Base-by-base conservation (phyloP, 129 eudicot species). In the Tagetes erecta region DNA sequence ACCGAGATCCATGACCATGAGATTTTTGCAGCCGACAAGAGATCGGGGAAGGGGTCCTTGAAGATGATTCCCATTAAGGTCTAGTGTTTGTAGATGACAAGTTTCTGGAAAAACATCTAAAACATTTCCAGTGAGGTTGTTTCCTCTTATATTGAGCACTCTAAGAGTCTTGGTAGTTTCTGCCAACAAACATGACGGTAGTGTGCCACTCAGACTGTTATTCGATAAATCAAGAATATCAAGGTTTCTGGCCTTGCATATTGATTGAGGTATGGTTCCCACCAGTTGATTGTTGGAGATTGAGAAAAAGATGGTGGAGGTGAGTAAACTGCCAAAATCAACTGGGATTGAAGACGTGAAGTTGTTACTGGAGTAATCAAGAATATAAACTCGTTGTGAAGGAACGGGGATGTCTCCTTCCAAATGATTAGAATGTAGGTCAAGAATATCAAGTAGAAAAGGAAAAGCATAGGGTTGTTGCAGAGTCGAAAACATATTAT, bases 311-410 rank as follows among this genome's bases (percentile, higher is more conserved):
- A 14, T 5, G 20, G 88, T 64, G 8, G 42, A 70, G 0, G 55
- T 3, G 13, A 81, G 77, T 58, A 20, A 46, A 39, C 80, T 70
- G 6, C 91, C 89, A 42, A 87, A 79, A 20, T 70, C 60, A 27
- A 4, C 55, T 4, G 95, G 89, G 77, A 84, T 82, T 0, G 81
- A 5, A 1, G 80, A 55, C 50, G 47, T 71, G 50, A 91, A 91
- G 30, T 72, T 73, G 72, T 91, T 88, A 80, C 47, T 69, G 11
- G 97, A 91, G 86, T 73, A 85, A 71, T 87, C 89, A 58, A 87
- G 52, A 53, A 52, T 71, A 58, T 67, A 60, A 45, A 84, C 83
- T 50, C 65, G 35, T 83, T 53, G 57, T 5, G 89, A 85, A 58
- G 86, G 83, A 49, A 72, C 35, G 0, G 96, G 96, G 20, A 89